phyloP scores from a whole-genome alignment of 2,329 filamentous ascomycete species.

The Sclerotinia trifoliorum region DNA sequence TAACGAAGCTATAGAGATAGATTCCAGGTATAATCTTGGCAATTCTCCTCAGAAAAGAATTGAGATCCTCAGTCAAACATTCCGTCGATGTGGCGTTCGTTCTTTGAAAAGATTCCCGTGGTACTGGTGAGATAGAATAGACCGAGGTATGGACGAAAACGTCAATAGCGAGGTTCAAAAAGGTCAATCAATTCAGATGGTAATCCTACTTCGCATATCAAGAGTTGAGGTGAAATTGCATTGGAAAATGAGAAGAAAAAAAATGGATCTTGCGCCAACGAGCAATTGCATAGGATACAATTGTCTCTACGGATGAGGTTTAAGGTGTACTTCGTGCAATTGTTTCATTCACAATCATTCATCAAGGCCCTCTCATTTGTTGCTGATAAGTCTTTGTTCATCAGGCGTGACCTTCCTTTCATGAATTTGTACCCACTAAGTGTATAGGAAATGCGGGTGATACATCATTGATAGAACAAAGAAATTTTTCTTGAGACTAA shows the following conservation, averaged over 20 bases:
- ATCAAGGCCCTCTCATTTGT: not conserved
- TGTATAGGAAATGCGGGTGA: not conserved
- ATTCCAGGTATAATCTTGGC: not conserved
- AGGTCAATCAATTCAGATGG: not conserved
- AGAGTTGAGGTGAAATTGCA: not conserved
- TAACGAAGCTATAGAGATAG: not conserved
- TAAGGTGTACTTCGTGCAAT: not conserved
- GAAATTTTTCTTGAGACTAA: not conserved
- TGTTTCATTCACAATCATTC: not conserved
- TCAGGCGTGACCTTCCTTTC: constrained; percentile 11
- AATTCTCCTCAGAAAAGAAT: not conserved
- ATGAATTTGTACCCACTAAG: not conserved
- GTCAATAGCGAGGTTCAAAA: not conserved
- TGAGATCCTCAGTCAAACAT: not conserved
- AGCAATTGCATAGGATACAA: not conserved
- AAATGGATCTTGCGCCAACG: not conserved
- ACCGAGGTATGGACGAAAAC: not conserved
- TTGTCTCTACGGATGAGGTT: not conserved
- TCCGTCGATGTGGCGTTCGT: not conserved
- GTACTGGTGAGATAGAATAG: not conserved
- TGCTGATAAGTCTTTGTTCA: not conserved
- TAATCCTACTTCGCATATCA: not conserved
- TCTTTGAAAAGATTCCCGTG: not conserved
- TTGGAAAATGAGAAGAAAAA: not conserved
- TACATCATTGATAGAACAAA: not conserved